phyloP scores from a whole-genome alignment of 495 filamentous ascomycete genomes.

The Aspergillus nanangensis region DNA sequence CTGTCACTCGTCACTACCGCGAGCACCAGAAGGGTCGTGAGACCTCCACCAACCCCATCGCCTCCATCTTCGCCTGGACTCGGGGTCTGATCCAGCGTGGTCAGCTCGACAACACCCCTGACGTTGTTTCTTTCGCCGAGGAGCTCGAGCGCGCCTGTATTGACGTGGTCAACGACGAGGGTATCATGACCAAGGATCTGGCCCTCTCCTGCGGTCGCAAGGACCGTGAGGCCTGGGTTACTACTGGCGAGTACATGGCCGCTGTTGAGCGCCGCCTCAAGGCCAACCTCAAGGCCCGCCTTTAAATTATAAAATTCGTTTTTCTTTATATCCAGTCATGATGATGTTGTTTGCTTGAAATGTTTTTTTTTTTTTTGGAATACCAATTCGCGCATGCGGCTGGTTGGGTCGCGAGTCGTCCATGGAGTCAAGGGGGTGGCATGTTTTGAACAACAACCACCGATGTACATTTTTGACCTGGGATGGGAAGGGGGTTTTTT shows the following conservation, averaged over 20 bases:
- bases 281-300: constrained; percentile 49
- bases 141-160: constrained; percentile 89
- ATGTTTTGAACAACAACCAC: constrained; percentile 5
- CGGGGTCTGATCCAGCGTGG: constrained; percentile 91
- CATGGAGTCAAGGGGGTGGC: constrained; percentile 2
- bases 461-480: constrained; percentile 14
- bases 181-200: constrained; percentile 98
- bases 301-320: constrained; percentile 19
- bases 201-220: constrained; percentile 87
- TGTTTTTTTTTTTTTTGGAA: constrained; percentile 11
- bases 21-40: constrained; percentile 96
- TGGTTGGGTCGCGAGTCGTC: constrained; percentile 1
- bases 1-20: constrained; percentile 96
- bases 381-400: constrained; percentile 12
- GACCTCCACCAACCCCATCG: constrained; percentile 98
- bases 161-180: constrained; percentile 87
- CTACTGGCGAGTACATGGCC: constrained; percentile 80
- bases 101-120: constrained; percentile 81
- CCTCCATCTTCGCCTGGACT: constrained; percentile 98
- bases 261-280: constrained; percentile 86
- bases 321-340: neutral
- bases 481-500: too few relatives aligned
- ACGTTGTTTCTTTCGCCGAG: constrained; percentile 85
- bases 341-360: constrained; percentile 7
- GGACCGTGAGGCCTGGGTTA: constrained; percentile 76